A percentile compares a stretch with the other conserved stretches of the same genome.
Conservation (phyloP, 192 early-diverging fungal genomes). For the Obelidium mucronatum region DNA sequence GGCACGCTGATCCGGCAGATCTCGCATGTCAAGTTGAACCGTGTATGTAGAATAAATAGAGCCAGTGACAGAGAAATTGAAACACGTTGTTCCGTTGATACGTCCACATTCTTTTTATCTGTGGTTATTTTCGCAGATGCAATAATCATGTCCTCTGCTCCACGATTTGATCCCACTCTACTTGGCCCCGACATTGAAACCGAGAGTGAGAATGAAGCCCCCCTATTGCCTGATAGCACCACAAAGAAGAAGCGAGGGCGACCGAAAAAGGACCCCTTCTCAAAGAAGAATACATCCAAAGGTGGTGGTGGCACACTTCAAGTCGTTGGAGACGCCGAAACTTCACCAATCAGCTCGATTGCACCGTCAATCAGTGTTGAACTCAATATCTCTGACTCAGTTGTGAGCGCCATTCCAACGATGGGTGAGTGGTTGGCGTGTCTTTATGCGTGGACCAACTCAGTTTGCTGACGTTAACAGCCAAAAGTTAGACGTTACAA, state of each 20-base stretch:
- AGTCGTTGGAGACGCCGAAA: neutral
- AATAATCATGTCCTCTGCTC: too few species aligned
- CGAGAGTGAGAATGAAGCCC: neutral
- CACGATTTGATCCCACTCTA: too few species aligned
- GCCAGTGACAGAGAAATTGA: too few species aligned
- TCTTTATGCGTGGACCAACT: neutral
- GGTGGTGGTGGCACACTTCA: neutral
- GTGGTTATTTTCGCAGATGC: too few species aligned
- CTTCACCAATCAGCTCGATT: neutral
- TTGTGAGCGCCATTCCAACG: neutral
- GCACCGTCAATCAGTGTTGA: neutral
- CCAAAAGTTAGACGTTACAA: constrained; percentile 1
- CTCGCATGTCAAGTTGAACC: too few species aligned
- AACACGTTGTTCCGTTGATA: too few species aligned
- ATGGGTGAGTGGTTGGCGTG: neutral
- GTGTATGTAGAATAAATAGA: too few species aligned
- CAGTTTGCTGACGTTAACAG: neutral
- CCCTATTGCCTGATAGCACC: neutral
- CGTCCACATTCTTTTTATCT: too few species aligned
- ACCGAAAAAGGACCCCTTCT: neutral
- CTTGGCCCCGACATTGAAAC: neutral
- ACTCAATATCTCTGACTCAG: neutral
- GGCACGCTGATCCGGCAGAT: too few species aligned
- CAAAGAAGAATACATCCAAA: neutral
- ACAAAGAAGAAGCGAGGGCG: neutral